Base-by-base conservation (phyloP, 1,284 basidiomycete genomes). In the Grifola frondosa region DNA sequence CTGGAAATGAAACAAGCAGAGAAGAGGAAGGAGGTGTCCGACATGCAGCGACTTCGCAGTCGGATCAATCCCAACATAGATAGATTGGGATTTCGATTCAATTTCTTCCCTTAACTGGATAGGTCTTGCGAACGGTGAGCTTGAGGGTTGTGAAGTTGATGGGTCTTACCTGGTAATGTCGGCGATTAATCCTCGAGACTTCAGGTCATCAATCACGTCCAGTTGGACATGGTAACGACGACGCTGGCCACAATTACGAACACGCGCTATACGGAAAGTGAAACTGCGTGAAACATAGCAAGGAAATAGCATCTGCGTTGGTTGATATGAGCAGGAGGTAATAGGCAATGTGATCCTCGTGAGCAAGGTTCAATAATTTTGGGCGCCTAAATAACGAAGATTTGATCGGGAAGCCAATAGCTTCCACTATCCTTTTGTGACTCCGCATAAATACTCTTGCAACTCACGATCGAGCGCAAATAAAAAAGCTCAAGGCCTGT, bases 31-130 rank as follows among this genome's bases (percentile, higher is more conserved):
- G 2, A 99, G 78, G 61, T 99, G 96, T 3, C 96, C 96, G 40
- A 94, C 90, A 64, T 99, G 96, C 15, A 99, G 72, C 0, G 91
- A 87, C 23, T 69, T 71, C 1, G 95, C 95, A 1, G 93, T 92
- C 0, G 97, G 97, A 64, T 99, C 97, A 37, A 98, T 79, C 28
- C 96, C 96, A 11, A 84, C 75, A 62, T 99, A 99, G 13, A 95
- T 76, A 0, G 80, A 81, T 48, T 76, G 80, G 12, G 63, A 66
- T 34, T 60, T 48, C 38, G 52, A 56, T 26, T 58, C 48, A 12
- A 74, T 54, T 30, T 65, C 65, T n/a, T 43, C 48, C 13, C 62
- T 58, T 10, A 81, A 67, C 23, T 64, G 63, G 37, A 72, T 65
- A 32, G 65, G 67, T 50, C 65, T 62, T 38, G 21, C 15, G 20